phyloP scores from a whole-genome alignment of 2,329 filamentous ascomycete species.

The Geosmithia morbida region DNA sequence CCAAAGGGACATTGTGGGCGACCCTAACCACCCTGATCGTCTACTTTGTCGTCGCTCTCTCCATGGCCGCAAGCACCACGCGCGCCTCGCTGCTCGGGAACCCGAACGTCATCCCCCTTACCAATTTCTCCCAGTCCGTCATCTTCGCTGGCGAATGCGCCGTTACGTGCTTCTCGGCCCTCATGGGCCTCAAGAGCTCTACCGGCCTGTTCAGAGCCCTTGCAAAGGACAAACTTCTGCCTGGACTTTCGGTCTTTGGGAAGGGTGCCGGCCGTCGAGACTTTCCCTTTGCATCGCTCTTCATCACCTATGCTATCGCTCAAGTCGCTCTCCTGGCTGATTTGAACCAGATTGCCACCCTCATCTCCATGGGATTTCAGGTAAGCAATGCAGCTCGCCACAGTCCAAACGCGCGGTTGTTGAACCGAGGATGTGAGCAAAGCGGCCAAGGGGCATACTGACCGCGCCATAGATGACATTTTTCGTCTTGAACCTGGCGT shows the following conservation, averaged over 20 bases:
- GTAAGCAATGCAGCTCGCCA: slow-evolving; percentile 13
- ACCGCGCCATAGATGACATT: slow-evolving; percentile 55
- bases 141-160: slow-evolving; percentile 74
- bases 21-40: slow-evolving; percentile 61
- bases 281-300: slow-evolving; percentile 62
- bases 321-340: slow-evolving; percentile 72
- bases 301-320: slow-evolving; percentile 60
- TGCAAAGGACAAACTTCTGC: slow-evolving; percentile 63
- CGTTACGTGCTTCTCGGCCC: slow-evolving; percentile 67
- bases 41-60: slow-evolving; percentile 63
- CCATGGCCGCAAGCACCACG: slow-evolving; percentile 64
- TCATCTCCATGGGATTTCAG: slow-evolving; percentile 83
- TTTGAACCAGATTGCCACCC: slow-evolving; percentile 76
- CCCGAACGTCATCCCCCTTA: slow-evolving; percentile 67
- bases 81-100: slow-evolving; percentile 60
- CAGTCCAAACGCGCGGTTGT: not conserved
- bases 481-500: slow-evolving; percentile 75
- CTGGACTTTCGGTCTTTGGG: slow-evolving; percentile 59
- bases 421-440: no score
- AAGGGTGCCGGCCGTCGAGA: slow-evolving; percentile 59
- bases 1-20: slow-evolving; percentile 68
- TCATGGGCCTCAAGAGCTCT: slow-evolving; percentile 79
- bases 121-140: slow-evolving; percentile 59
- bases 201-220: slow-evolving; percentile 77
- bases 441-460: not conserved